Percentiles rank a stretch among this genome's conserved stretches.
phyloP scores from a whole-genome alignment of 306 rosid species.

The Inga laurina region DNA sequence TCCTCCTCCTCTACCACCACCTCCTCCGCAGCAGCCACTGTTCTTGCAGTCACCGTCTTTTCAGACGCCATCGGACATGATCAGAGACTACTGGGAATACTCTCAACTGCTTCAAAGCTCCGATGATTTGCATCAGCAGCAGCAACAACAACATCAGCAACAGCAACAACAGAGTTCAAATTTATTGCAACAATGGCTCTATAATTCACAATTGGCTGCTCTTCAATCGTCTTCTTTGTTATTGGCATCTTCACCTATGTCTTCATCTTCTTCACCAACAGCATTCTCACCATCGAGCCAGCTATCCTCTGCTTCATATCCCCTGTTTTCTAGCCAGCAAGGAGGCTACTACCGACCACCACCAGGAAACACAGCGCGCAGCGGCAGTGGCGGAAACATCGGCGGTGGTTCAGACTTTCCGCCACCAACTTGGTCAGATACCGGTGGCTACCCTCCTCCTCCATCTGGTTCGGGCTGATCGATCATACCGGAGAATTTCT shows the following conservation, averaged over 20 bases:
- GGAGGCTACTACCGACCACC: slow-evolving; percentile 40
- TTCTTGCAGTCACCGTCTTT: slow-evolving; percentile 10
- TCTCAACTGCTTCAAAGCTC: slow-evolving; percentile 71
- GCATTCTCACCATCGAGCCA: slow-evolving; percentile 45
- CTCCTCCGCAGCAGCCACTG: background rate
- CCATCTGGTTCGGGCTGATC: slow-evolving; percentile 61
- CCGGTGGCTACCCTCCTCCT: slow-evolving; percentile 58
- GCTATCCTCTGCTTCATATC: slow-evolving; percentile 60
- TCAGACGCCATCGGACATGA: slow-evolving; percentile 7
- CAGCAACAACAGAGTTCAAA: slow-evolving; percentile 48
- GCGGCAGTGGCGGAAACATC: background rate
- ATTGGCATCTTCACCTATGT: slow-evolving; percentile 28
- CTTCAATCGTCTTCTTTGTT: slow-evolving; percentile 44
- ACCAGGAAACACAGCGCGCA: slow-evolving; percentile 32
- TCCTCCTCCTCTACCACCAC: background rate
- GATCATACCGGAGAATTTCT: background rate
- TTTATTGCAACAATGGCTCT: slow-evolving; percentile 59
- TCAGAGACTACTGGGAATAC: slow-evolving; percentile 66
- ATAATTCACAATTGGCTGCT: slow-evolving; percentile 53
- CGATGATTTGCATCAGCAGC: slow-evolving; percentile 38
- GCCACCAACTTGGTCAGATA: slow-evolving; percentile 61
- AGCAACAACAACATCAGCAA: slow-evolving; percentile 2
- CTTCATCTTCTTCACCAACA: slow-evolving; percentile 39
- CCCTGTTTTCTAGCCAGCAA: slow-evolving; percentile 62
- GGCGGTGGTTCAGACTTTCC: slow-evolving; percentile 28